Evolutionary conservation across 2,329 filamentous ascomycete genomes (phyloP).

Genomic region (Penicillium glabrum): DNA sequence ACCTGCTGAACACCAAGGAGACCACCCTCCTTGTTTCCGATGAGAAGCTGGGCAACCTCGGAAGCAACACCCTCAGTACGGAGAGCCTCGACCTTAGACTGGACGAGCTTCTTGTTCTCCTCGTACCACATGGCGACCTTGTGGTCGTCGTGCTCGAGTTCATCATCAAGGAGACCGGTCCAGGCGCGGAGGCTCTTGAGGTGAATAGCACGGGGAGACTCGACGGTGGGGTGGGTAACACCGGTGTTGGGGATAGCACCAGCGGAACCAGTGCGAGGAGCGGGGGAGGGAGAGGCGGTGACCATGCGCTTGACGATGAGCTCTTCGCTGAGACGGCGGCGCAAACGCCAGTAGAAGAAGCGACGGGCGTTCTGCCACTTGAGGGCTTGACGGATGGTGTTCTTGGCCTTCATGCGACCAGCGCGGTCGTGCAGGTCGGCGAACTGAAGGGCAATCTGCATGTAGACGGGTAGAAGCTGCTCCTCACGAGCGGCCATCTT

Average conservation of each 20-base stretch:
- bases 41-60: constrained; percentile 68
- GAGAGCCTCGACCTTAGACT: constrained; percentile 79
- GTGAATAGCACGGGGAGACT: constrained; percentile 62
- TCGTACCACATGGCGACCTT: constrained; percentile 94
- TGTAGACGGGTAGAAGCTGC: constrained; percentile 86
- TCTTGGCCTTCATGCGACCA: constrained; percentile 98
- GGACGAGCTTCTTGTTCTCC: constrained; percentile 80
- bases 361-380: constrained; percentile 86
- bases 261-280: constrained; percentile 32
- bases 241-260: constrained; percentile 44
- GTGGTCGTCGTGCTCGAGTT: constrained; percentile 77
- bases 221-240: constrained; percentile 35
- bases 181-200: constrained; percentile 78
- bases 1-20: constrained; percentile 86
- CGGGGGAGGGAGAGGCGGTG: constrained; percentile 42
- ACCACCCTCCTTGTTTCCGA: constrained; percentile 65
- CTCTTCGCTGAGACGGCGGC: constrained; percentile 94
- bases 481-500: constrained; percentile 85
- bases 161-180: constrained; percentile 65
- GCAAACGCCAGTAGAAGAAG: constrained; percentile 99
- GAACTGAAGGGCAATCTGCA: constrained; percentile 94
- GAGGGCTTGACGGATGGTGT: constrained; percentile 79
- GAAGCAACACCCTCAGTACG: constrained; percentile 72
- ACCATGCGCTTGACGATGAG: constrained; percentile 90
- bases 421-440: constrained; percentile 96